Conservation (phyloP, 176 grass and related monocot species). For the Chloris gayana region DNA sequence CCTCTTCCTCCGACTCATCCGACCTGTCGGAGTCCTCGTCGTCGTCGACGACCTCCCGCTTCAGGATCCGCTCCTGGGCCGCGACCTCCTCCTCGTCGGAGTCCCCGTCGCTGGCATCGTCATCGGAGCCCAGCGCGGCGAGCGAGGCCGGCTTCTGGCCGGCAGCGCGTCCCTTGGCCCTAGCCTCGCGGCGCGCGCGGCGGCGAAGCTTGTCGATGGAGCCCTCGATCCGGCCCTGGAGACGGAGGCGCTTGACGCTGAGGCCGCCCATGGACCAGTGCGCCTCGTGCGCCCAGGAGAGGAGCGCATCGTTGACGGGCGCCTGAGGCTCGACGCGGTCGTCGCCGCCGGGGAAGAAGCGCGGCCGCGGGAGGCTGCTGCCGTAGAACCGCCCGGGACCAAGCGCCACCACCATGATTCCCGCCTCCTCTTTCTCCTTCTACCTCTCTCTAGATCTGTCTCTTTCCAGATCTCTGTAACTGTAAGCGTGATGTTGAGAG, state of each 20-base stretch:
- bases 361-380: constrained; percentile 66
- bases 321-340: constrained; percentile 73
- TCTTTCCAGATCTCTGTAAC: neutral
- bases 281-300: constrained; percentile 74
- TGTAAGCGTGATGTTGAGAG: neutral
- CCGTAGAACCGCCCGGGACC: constrained; percentile 83
- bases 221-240: constrained; percentile 92
- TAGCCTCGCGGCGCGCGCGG: constrained; percentile 31
- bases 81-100: constrained; percentile 48
- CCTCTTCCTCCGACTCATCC: constrained; percentile 33
- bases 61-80: constrained; percentile 26
- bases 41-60: constrained; percentile 9
- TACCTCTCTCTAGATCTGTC: neutral
- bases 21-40: constrained; percentile 17
- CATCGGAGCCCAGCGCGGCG: constrained; percentile 41
- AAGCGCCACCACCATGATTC: constrained; percentile 67
- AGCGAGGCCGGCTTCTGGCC: constrained; percentile 42
- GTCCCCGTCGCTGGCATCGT: neutral
- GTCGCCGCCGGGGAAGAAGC: constrained; percentile 52
- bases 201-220: constrained; percentile 76
- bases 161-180: constrained; percentile 10
- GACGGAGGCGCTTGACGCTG: constrained; percentile 64
- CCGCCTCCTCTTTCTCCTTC: accelerated
- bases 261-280: constrained; percentile 97
- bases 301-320: constrained; percentile 67